Percentiles rank a stretch among this genome's conserved stretches.
phyloP scores from a whole-genome alignment of 2,329 filamentous ascomycete species.

The Bipolaris oryzae region DNA sequence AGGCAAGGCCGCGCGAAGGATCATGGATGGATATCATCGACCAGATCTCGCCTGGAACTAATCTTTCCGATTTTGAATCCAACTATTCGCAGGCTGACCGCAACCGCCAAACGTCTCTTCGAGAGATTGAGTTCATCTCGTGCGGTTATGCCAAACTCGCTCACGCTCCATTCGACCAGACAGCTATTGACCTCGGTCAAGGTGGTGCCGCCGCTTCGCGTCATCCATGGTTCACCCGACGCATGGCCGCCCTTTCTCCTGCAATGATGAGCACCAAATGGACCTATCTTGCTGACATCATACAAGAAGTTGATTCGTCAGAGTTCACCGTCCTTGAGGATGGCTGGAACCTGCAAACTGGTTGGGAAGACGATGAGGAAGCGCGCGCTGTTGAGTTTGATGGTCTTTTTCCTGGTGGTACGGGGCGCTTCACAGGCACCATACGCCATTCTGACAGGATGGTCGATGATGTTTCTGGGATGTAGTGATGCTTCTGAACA shows the following conservation, averaged over 20 bases:
- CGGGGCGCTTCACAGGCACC: conserved; percentile 49
- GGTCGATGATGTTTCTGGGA: conserved; percentile 16
- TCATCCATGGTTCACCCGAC: conserved; percentile 36
- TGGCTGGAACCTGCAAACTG: conserved; percentile 40
- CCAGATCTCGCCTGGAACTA: conserved; percentile 56
- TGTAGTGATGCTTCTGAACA: conserved; percentile 19
- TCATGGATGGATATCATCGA: conserved; percentile 61
- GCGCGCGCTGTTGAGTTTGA: conserved; percentile 51
- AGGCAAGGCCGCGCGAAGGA: conserved; percentile 47
- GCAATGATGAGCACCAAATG: conserved; percentile 50
- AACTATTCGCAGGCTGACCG: conserved; percentile 40
- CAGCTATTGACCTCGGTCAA: conserved; percentile 34
- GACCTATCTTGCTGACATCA: conserved; percentile 47
- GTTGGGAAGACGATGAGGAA: conserved; percentile 41
- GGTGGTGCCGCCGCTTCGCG: conserved; percentile 12
- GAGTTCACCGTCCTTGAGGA: conserved; percentile 44
- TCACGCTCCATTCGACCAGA: conserved; percentile 42
- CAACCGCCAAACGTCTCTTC: conserved; percentile 43
- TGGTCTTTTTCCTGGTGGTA: conserved; percentile 49
- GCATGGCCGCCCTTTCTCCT: conserved; percentile 35
- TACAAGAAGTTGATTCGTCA: conserved; percentile 44
- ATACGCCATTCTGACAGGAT: conserved; percentile 31
- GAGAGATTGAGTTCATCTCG: conserved; percentile 60
- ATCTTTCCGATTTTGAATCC: conserved; percentile 51
- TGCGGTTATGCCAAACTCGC: conserved; percentile 64